Evolutionary conservation across 805 yeast genomes (phyloP), one percentile per base, ranked within the genome.

Genomic region (Metschnikowia hibisci): DNA sequence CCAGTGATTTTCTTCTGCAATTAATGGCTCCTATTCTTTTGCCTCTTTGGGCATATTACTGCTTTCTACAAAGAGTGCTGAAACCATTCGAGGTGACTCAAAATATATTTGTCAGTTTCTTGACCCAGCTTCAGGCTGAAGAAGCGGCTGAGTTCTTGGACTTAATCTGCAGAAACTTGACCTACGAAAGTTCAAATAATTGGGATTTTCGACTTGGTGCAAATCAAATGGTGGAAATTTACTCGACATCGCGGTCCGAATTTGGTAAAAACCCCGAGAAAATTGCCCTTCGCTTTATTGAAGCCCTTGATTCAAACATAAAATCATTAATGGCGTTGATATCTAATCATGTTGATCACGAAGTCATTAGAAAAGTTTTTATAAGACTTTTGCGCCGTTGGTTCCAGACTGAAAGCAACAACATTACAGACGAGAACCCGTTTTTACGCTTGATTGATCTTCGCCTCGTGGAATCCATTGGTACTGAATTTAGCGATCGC

Each of bases 401-500:
- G 90, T 68, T 85, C 10, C 54, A 58, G 2, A 31, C 43, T 10
- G 39, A 52, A n/a, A 30, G 30, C 22, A 39, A 34, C 23, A 42
- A 44, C 1, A 51, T 53, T 16, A 61, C 54, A 4, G 67, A 64
- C 2, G 66, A 67, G 4, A 71, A 74, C 46, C 83, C 87, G n/a
- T 73, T 78, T 41, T 51, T 73, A 6, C 68, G 77, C 42, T 63
- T 86, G 29, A 63, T 80, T 6, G 83, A 84, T 54, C 64, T 87
- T 45, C 76, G 82, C 46, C 56, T 87, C 9, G 61, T 90, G 39
- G 93, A 88, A 55, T 61, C 65, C 26, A 63, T 87, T 27, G 78
- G 81, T 18, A 73, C 74, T 4, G 67, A 70, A 12, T 81, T 83
- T 55, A 83, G 78, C 46, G 78, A 80, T 7, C 71, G 70, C 34